Base-by-base conservation (phyloP, 129 eudicot genomes). In the Flaveria brownii region DNA sequence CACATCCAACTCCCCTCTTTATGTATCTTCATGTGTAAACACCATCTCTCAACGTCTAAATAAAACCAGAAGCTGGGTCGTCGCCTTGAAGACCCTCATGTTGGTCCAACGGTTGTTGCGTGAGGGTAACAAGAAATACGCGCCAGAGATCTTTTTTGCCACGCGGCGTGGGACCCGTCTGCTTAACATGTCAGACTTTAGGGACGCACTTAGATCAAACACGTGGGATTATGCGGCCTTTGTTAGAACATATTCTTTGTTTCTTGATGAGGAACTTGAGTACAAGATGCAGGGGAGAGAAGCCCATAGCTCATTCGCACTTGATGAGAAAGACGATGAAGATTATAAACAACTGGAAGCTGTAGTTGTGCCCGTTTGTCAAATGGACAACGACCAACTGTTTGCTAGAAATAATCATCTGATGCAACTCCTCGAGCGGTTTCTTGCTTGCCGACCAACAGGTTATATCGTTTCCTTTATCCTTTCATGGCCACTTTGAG, bases 141-240 rank as follows among this genome's bases (percentile, higher is more conserved):
- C 85, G 64, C 84, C 89, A 23, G 97, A 95, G 92, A 80, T 95
- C 3, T 95, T 95, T 86, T 89, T 87, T 55, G 89, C 99, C 12
- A 95, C 99, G 0, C 77, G 95, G 66, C 94, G 97, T 2, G 99
- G 99, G 79, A 95, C 99, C 51, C 96, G 99, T 33, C 85, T 95
- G 39, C 81, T 95, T 15, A 95, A 91, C 85, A 74, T 95, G 94
- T 83, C 94, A 0, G 99, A 95, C 64, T 95, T 95, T 46, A 79
- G 96, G 23, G 97, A 95, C 71, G 47, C 88, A 2, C 80, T 87
- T 0, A 70, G 54, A 36, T 72, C 90, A 0, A 75, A 89, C 71
- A 84, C 96, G 1, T 95, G 99, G 99, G 99, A 91, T 68, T 89
- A 84, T 68, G 88, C 97, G 10, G 97, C 99, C 0, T 95, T 91